These are phyloP conservation scores for Castanospermum australe DNA, from an alignment of 306 rosid genomes.

Conservation along the genomic window DNA sequence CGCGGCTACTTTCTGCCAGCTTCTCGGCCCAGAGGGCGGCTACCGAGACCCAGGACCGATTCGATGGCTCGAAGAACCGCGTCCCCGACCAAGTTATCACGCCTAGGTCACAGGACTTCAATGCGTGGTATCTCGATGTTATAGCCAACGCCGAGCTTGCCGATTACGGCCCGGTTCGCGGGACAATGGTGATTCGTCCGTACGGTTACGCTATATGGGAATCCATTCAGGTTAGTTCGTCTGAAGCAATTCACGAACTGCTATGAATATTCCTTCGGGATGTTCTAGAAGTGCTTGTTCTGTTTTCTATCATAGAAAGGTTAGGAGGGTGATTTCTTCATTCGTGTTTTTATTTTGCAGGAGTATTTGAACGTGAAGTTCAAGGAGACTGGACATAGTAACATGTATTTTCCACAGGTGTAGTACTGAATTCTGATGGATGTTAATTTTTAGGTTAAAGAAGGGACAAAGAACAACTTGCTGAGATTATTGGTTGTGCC, in stretches of 20 bases:
- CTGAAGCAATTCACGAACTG: neutral
- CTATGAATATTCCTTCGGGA: neutral
- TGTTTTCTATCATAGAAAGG: neutral
- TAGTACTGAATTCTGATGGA: neutral
- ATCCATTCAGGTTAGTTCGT: slow-evolving; percentile 69
- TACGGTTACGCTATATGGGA: slow-evolving; percentile 98
- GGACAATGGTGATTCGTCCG: slow-evolving; percentile 98
- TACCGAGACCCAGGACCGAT: slow-evolving; percentile 42
- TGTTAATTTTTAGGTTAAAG: neutral
- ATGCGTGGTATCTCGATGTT: slow-evolving; percentile 89
- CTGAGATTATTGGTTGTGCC: neutral
- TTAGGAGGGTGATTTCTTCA: neutral
- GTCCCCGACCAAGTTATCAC: slow-evolving; percentile 67
- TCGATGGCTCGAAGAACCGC: slow-evolving; percentile 54
- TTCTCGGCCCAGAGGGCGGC: slow-evolving; percentile 59
- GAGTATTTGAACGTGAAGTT: slow-evolving; percentile 87
- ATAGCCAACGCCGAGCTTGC: slow-evolving; percentile 92
- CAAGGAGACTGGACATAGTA: slow-evolving; percentile 94
- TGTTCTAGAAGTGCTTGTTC: neutral
- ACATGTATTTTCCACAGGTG: slow-evolving; percentile 99
- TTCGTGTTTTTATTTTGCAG: slow-evolving; percentile 30
- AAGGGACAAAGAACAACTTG: neutral
- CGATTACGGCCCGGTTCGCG: slow-evolving; percentile 98
- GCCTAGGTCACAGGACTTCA: slow-evolving; percentile 91
- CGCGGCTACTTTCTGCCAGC: slow-evolving; percentile 19